Percentiles rank a stretch among this genome's conserved stretches.
Conservation (phyloP, 164 flowering plant species). For the Tinospora cordifolia region DNA sequence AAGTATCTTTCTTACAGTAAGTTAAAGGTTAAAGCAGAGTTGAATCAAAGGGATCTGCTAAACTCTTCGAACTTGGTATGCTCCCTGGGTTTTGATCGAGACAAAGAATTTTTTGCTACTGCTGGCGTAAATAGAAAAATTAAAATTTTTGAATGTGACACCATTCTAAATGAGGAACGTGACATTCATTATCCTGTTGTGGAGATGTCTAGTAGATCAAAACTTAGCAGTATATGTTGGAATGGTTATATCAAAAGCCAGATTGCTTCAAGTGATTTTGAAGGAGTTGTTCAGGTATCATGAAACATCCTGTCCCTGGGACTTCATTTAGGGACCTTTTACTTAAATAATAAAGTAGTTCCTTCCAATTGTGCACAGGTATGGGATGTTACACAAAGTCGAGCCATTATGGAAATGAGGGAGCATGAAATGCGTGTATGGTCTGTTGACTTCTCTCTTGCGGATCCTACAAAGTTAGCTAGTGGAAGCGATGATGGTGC, state of each 20-base stretch:
- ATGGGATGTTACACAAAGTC: slow-evolving; percentile 89
- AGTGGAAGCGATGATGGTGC: slow-evolving; percentile 97
- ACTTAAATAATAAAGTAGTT: slow-evolving; percentile 4
- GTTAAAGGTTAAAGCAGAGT: slow-evolving; percentile 73
- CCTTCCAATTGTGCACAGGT: slow-evolving; percentile 39
- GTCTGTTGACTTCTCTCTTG: slow-evolving; percentile 86
- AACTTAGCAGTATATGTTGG: slow-evolving; percentile 90
- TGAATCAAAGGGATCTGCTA: slow-evolving; percentile 90
- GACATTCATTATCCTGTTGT: slow-evolving; percentile 95
- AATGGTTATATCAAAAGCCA: slow-evolving; percentile 91
- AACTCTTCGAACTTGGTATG: slow-evolving; percentile 90
- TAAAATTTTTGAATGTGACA: slow-evolving; percentile 81
- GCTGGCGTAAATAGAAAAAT: slow-evolving; percentile 97
- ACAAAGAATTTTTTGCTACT: slow-evolving; percentile 88
- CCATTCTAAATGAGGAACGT: slow-evolving; percentile 58
- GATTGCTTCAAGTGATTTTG: slow-evolving; percentile 96
- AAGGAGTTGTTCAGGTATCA: slow-evolving; percentile 91
- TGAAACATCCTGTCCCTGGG: slow-evolving; percentile 7
- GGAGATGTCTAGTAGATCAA: slow-evolving; percentile 85
- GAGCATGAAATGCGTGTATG: slow-evolving; percentile 95
- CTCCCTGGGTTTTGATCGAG: slow-evolving; percentile 86
- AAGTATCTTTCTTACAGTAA: slow-evolving; percentile 79
- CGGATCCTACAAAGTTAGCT: slow-evolving; percentile 87
- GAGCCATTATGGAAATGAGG: slow-evolving; percentile 62
- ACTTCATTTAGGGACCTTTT: slow-evolving; percentile 8